Percentiles rank a stretch among this genome's conserved stretches.
phyloP scores from a whole-genome alignment of 768 basidiomycete species.

The Leccinum truebloodii region DNA sequence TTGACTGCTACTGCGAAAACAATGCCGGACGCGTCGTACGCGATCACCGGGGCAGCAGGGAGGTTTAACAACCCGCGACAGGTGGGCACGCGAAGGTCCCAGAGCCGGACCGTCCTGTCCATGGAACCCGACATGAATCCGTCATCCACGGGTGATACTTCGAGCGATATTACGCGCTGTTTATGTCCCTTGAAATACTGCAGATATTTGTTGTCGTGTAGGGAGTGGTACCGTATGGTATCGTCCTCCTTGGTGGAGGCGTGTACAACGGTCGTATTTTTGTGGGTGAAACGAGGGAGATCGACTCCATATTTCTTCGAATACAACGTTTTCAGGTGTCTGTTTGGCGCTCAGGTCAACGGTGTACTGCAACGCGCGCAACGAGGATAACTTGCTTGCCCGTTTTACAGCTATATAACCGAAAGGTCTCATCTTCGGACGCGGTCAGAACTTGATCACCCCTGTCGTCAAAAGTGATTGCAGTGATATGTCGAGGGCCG shows the following conservation, averaged over 20 bases:
- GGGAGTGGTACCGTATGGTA: conserved; percentile 89
- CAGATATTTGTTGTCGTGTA: conserved; percentile 96
- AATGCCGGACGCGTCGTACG: conserved; percentile 80
- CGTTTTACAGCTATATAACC: conserved; percentile 83
- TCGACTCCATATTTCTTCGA: conserved; percentile 98
- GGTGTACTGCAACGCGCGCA: conserved; percentile 16
- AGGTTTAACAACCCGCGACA: conserved; percentile 81
- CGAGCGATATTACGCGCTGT: conserved; percentile 82
- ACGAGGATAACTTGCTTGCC: conserved; percentile 80
- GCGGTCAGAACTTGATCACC: conserved; percentile 88
- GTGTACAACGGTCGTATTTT: conserved; percentile 78
- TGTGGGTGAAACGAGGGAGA: conserved; percentile 93
- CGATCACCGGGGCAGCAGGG: conserved; percentile 73
- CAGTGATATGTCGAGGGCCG: conserved; percentile 78
- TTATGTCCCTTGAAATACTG: conserved; percentile 97
- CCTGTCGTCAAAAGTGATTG: conserved; percentile 87
- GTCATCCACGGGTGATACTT: conserved; percentile 91
- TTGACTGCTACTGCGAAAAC: conserved; percentile 90
- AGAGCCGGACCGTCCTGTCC: conserved; percentile 93
- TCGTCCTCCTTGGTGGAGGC: conserved; percentile 96
- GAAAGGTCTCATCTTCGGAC: conserved; percentile 90
- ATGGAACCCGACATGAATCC: conserved; percentile 93
- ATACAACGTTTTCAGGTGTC: conserved; percentile 74
- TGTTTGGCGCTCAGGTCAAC: conserved; percentile 37
- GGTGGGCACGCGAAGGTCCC: conserved; percentile 84